phyloP scores from a whole-genome alignment of 164 flowering plant species.

The Tetrastigma voinierianum region DNA sequence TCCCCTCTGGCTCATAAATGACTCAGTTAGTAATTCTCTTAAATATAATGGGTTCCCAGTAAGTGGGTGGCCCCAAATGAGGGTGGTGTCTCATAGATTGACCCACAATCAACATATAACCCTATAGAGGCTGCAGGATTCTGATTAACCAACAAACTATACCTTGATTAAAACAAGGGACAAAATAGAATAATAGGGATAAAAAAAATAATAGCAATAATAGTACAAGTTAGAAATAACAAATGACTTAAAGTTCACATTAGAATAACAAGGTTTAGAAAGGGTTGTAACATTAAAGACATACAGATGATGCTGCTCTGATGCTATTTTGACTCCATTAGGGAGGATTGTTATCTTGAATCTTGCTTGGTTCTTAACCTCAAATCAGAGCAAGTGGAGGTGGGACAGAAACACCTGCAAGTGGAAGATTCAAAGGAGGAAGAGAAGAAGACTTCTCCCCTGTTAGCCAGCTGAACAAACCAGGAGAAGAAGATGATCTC shows the following conservation, averaged over 20 bases:
- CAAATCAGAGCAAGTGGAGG: conserved; percentile 76
- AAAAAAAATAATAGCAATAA: neutral
- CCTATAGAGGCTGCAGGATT: conserved; percentile 56
- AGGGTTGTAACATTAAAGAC: neutral
- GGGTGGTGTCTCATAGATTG: conserved; percentile 42
- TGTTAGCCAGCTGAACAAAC: conserved; percentile 76
- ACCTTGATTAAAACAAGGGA: neutral
- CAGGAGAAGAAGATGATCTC: conserved; percentile 52
- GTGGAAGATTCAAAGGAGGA: conserved; percentile 67
- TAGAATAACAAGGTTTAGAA: neutral
- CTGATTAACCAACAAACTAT: conserved; percentile 19
- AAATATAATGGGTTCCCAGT: conserved; percentile 53
- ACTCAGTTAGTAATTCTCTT: conserved; percentile 53
- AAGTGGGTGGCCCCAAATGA: conserved; percentile 47
- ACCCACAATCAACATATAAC: conserved; percentile 50
- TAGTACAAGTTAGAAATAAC: neutral
- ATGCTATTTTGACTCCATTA: conserved; percentile 82
- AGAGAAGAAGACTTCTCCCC: conserved; percentile 51
- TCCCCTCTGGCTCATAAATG: conserved; percentile 46
- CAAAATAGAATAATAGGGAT: too few species aligned
- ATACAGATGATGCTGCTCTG: conserved; percentile 71
- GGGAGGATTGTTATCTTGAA: conserved; percentile 73
- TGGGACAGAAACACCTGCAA: conserved; percentile 56
- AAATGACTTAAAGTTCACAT: neutral
- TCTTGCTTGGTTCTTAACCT: conserved; percentile 67